These are phyloP conservation scores for Phytophthora hybrid DNA, from an alignment of 352 stramenopile genomes.

Conservation along the genomic window DNA sequence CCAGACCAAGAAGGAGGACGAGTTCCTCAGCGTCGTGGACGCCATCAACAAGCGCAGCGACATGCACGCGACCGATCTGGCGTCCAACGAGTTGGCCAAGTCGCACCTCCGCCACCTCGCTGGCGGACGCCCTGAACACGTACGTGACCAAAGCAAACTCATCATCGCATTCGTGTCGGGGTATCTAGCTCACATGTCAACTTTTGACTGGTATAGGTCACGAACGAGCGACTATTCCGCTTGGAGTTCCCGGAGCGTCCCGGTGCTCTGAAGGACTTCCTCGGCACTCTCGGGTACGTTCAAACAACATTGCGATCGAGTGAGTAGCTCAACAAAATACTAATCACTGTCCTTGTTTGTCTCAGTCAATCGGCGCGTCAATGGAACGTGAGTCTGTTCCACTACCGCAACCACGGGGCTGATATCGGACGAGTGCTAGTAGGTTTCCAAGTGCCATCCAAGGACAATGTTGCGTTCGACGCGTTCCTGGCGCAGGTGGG, in stretches of 20 bases:
- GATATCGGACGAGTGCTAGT: slow-evolving; percentile 98
- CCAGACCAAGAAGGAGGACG: slow-evolving; percentile 84
- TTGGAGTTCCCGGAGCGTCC: slow-evolving; percentile 96
- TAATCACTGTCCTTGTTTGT: background rate
- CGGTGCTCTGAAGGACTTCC: slow-evolving; percentile 93
- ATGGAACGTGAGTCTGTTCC: slow-evolving; percentile 99
- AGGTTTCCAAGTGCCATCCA: slow-evolving; percentile 92
- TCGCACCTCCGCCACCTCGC: slow-evolving; percentile 95
- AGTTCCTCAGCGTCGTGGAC: slow-evolving; percentile 70
- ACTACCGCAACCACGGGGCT: slow-evolving; percentile 99
- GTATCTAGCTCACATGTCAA: too few species aligned
- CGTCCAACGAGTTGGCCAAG: slow-evolving; percentile 97
- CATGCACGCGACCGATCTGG: slow-evolving; percentile 95
- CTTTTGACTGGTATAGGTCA: slow-evolving; percentile 45
- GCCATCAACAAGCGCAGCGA: slow-evolving; percentile 74
- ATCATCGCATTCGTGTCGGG: too few species aligned
- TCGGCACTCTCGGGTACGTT: slow-evolving; percentile 82
- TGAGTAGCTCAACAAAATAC: background rate
- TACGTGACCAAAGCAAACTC: slow-evolving; percentile 27
- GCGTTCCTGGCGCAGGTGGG: slow-evolving; percentile 75
- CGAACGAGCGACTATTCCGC: slow-evolving; percentile 95
- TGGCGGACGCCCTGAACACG: slow-evolving; percentile 88
- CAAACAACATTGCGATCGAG: background rate
- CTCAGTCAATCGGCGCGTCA: slow-evolving; percentile 53
- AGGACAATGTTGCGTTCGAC: slow-evolving; percentile 64